These are phyloP conservation scores for Eremothecium gossypii DNA, from an alignment of 1,139 yeast species.

Conservation along the genomic window DNA sequence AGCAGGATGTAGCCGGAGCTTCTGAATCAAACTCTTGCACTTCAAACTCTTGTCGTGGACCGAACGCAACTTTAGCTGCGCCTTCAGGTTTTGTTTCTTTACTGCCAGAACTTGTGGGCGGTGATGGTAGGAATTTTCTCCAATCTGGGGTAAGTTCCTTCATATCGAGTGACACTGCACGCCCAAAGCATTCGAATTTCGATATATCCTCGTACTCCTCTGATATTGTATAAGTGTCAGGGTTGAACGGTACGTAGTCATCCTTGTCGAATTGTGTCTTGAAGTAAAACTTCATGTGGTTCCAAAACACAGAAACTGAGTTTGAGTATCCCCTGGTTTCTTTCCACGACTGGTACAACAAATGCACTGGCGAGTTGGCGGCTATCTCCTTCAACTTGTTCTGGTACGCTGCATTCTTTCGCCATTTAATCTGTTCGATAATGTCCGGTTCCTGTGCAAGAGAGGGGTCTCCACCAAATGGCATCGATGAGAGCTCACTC, in stretches of 20 bases:
- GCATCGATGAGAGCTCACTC: neutral
- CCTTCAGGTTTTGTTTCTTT: conserved; percentile 2
- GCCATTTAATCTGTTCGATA: neutral
- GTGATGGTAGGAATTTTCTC: conserved; percentile 3
- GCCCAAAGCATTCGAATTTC: conserved; percentile 1
- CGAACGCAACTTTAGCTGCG: conserved; percentile 1
- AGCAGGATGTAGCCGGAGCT: conserved; percentile 2
- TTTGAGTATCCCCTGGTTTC: conserved; percentile 3
- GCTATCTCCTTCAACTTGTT: conserved; percentile 2
- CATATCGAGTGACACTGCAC: conserved; percentile 3
- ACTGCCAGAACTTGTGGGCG: conserved; percentile 3
- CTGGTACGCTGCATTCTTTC: conserved; percentile 3
- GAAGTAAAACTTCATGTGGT: conserved; percentile 4
- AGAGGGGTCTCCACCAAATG: neutral
- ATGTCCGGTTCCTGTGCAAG: conserved; percentile 1
- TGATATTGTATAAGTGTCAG: neutral
- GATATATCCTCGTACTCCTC: conserved; percentile 2
- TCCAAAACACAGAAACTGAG: conserved; percentile 4
- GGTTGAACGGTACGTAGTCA: conserved; percentile 3
- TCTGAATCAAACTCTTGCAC: conserved; percentile 4
- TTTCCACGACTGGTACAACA: conserved; percentile 3
- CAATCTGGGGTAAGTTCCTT: conserved; percentile 3
- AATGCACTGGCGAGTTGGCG: conserved; percentile 3
- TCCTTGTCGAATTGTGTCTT: conserved; percentile 3
- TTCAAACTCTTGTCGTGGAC: conserved; percentile 1